Conservation (phyloP, 257 asterid species). For the Solanum dulcamara region DNA sequence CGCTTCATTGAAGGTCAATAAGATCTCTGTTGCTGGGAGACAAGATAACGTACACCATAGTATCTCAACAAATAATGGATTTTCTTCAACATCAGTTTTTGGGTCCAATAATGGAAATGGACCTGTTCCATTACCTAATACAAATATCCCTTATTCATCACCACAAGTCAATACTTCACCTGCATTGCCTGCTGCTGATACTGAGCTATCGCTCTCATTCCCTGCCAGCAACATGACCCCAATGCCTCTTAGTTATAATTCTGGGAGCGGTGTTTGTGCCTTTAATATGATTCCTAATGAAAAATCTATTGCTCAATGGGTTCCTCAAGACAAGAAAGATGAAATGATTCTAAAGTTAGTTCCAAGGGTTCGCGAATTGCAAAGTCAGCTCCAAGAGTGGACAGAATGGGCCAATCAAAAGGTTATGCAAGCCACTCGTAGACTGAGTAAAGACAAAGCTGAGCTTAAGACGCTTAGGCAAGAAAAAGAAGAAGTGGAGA, state of each 20-base stretch:
- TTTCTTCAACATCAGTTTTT: constrained; percentile 41
- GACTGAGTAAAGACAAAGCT: constrained; percentile 78
- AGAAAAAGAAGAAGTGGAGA: constrained; percentile 87
- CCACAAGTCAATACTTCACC: constrained; percentile 19
- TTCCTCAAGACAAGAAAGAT: constrained; percentile 61
- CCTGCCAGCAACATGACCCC: constrained; percentile 48
- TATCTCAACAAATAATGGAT: constrained; percentile 27
- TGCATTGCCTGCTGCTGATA: constrained; percentile 60
- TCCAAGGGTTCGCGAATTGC: constrained; percentile 61
- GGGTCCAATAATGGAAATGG: constrained; percentile 24
- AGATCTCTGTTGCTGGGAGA: constrained; percentile 28
- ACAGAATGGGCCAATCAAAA: constrained; percentile 99
- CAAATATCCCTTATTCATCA: constrained; percentile 23
- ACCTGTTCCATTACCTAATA: constrained; percentile 21
- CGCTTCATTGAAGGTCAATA: constrained; percentile 28
- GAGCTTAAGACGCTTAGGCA: constrained; percentile 87
- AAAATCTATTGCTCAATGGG: constrained; percentile 37
- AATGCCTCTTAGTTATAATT: constrained; percentile 35
- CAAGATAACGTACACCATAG: constrained; percentile 25
- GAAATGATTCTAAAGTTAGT: constrained; percentile 71
- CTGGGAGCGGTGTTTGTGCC: constrained; percentile 25
- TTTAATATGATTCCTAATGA: constrained; percentile 24
- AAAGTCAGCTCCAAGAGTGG: constrained; percentile 90
- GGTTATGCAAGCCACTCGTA: constrained; percentile 93
- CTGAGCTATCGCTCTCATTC: constrained; percentile 80